Conservation (phyloP, 345 rosid species). For the Barbarea vulgaris region DNA sequence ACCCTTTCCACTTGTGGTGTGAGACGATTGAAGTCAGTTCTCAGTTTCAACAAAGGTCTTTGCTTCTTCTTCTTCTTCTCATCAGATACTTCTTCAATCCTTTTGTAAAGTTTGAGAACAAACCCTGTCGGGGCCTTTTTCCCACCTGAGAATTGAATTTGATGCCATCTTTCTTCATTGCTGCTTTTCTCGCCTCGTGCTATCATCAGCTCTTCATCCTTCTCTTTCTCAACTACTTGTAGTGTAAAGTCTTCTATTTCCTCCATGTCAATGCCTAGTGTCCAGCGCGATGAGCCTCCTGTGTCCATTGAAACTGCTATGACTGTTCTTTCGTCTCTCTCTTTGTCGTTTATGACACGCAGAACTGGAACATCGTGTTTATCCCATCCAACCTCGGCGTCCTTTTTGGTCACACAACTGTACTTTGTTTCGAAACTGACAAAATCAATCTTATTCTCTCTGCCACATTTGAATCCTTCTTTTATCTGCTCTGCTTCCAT, state of each 20-base stretch:
- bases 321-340: conserved; percentile 43
- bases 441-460: conserved; percentile 70
- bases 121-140: conserved; percentile 62
- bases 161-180: conserved; percentile 71
- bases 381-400: conserved; percentile 70
- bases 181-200: conserved; percentile 55
- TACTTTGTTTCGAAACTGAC: conserved; percentile 72
- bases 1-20: conserved; percentile 65
- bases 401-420: conserved; percentile 68
- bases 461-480: conserved; percentile 81
- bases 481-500: conserved; percentile 65
- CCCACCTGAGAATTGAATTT: conserved; percentile 84
- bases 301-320: conserved; percentile 61
- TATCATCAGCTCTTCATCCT: conserved; percentile 59
- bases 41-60: conserved; percentile 68
- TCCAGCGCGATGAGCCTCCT: conserved; percentile 78
- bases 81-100: conserved; percentile 29
- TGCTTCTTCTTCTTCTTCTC: conserved; percentile 26
- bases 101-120: conserved; percentile 55
- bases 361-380: conserved; percentile 62
- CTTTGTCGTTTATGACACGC: conserved; percentile 49
- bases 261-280: conserved; percentile 73
- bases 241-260: conserved; percentile 74
- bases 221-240: conserved; percentile 46
- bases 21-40: conserved; percentile 63